A percentile compares a stretch with the other conserved stretches of the same genome.
Evolutionary conservation across 1,284 basidiomycete genomes (phyloP).

Genomic region (Papiliotrema flavescens): DNA sequence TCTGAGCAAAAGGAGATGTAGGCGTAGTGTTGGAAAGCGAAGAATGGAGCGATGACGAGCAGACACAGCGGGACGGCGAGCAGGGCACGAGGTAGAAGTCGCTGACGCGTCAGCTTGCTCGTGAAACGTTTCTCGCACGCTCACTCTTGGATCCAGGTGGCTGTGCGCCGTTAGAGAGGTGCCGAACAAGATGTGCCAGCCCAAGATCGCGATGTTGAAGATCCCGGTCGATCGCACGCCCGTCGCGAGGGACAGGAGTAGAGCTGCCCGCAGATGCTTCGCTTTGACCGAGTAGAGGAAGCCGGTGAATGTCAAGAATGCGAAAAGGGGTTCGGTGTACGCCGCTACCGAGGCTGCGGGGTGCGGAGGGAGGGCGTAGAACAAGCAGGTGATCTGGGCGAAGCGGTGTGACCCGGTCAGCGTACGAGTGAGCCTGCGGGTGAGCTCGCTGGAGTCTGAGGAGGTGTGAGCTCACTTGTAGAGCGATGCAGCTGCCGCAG

Average conservation of each 20-base stretch:
- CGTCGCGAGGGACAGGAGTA: constrained; percentile 64
- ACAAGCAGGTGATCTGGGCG: constrained; percentile 59
- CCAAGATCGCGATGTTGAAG: constrained; percentile 67
- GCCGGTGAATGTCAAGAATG: constrained; percentile 72
- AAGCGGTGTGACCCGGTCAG: constrained; percentile 52
- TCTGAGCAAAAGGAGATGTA: constrained; percentile 63
- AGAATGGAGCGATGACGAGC: constrained; percentile 62
- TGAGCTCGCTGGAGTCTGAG: neutral
- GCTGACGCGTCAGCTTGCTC: neutral
- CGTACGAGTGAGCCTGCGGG: constrained; percentile 36
- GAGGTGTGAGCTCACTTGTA: constrained; percentile 53
- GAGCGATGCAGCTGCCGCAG: constrained; percentile 54
- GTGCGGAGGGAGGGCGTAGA: constrained; percentile 77
- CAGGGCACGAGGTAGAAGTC: neutral
- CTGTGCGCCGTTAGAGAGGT: neutral
- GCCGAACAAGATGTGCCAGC: constrained; percentile 56
- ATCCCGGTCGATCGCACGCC: constrained; percentile 78
- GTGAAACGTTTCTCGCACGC: neutral
- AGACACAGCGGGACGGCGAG: constrained; percentile 49
- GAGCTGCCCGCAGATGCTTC: constrained; percentile 57
- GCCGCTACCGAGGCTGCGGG: constrained; percentile 69
- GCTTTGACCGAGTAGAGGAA: constrained; percentile 36
- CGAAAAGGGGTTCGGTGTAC: constrained; percentile 82
- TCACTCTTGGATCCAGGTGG: neutral
- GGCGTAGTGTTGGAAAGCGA: constrained; percentile 64